Base-by-base conservation (phyloP, 2,329 filamentous ascomycete genomes). In the Nothopassalora personata region DNA sequence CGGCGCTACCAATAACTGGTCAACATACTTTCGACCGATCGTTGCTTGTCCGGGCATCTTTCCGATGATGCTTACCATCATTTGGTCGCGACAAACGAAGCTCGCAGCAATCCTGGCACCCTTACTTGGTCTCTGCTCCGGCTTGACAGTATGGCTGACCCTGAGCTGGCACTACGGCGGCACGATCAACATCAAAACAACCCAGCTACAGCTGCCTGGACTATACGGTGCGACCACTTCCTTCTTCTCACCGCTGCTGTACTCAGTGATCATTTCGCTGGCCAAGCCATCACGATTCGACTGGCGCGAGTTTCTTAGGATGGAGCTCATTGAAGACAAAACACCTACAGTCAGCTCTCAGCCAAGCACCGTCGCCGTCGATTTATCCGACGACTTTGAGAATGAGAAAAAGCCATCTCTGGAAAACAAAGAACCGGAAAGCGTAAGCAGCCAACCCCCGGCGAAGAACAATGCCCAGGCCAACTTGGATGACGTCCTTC, bases 1-100 rank as follows among this genome's bases (percentile, higher is more conserved):
- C 23, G 78, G 79, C 2, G 78, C 77, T 0, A 77, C 78, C 34
- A 79, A 79, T 70, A 80, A 75, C 43, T 81, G 79, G 74, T 72
- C 75, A 13, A 71, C 70, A 2, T 77, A 77, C 61, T 73, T 77
- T 58, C 65, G 74, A 30, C 75, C 75, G 0, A 74, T 79, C 23
- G 68, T 79, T 19, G 72, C 75, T 4, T 77, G 74, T 47, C 75
- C 76, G 4, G 72, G 77, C 0, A 79, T 80, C 45, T 71, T 80
- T 4, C 79, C 79, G 0, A 67, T 79, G 23, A 74, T 75, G 3
- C 64, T 80, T 7, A 76, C 77, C 0, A 67, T 80, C 1, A 69
- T 75, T 23, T 80, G 77, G 78, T 75, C 73, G 1, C 66, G 77
- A 1, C 78, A 80, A 65, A 79, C 78, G 0, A 72, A 72, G 23